Base-by-base conservation (phyloP, 2,329 filamentous ascomycete genomes). In the Dryadomyces quercivorus region DNA sequence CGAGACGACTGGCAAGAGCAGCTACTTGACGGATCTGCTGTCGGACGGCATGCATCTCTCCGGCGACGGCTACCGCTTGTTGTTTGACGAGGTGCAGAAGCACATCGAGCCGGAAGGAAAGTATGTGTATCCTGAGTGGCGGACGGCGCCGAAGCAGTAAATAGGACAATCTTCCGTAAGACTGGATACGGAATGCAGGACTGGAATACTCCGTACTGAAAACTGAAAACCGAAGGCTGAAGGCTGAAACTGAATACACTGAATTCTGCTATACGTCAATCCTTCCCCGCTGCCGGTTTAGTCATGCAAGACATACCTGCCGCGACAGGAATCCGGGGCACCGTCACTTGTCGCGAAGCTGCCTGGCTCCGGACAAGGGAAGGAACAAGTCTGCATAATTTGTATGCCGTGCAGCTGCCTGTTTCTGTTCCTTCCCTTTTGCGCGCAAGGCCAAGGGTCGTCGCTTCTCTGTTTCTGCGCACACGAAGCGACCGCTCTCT, bases 1-100 rank as follows among this genome's bases (percentile, higher is more conserved):
- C 26, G 72, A 70, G 2, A 70, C 72, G 59, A 71, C 72, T 55
- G 75, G 76, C 22, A 69, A 73, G 60, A 69, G 71, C 50, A 78
- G 78, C 18, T 74, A 74, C 36, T 66, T 82, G 44, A 70, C 75
- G 55, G 61, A 68, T 42, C 70, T 81, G 55, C 65, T 82, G n/a
- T 72, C 75, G 3, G 79, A 82, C 57, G 80, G 80, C 0, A 66
- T 83, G 56, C 80, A 83, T 63, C 69, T 82, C 67, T 75, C 71
- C 56, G 73, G 74, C 36, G 69, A 74, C 55, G 74, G 72, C 2
- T 83, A 83, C 61, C 69, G 62, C 50, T 66, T 81, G 50, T 72
- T 83, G 51, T 80, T 71, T 59, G 69, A 74, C 10, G 61, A 70
- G 42, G 65, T 82, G 31, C 60, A 65, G 59, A 68, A 71, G n/a